Percentiles rank a stretch among this genome's conserved stretches.
phyloP scores from a whole-genome alignment of 2,329 filamentous ascomycete species.

The Lojkania enalia region DNA sequence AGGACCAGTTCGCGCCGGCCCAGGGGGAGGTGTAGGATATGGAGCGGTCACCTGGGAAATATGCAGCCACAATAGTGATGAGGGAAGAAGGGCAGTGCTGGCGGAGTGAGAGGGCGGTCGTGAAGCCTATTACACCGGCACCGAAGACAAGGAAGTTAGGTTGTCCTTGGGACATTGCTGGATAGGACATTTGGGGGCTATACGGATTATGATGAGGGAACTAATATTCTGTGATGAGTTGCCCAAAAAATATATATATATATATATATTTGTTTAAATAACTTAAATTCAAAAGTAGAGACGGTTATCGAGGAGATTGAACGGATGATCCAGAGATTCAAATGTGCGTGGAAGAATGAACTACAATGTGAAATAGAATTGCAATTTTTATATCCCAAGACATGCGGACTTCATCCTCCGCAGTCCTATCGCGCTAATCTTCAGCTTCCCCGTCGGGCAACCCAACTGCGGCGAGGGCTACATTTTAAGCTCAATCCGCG shows the following conservation, averaged over 20 bases:
- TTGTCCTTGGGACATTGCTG: too few species aligned
- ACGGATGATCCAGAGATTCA: not conserved
- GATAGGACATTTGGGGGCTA: not conserved
- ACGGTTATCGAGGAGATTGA: too few species aligned
- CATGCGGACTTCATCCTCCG: too few species aligned
- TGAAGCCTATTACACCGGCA: slow-evolving; percentile 68
- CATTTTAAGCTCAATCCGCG: too few species aligned
- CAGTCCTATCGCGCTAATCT: too few species aligned
- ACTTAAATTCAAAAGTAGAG: too few species aligned
- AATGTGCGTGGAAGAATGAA: not conserved
- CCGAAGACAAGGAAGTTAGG: slow-evolving; percentile 43
- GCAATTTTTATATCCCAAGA: too few species aligned
- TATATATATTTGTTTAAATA: too few species aligned
- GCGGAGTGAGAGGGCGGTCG: slow-evolving; percentile 64
- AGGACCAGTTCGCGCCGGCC: slow-evolving; percentile 81
- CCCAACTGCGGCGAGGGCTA: too few species aligned
- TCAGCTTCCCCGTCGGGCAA: too few species aligned
- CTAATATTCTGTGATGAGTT: too few species aligned
- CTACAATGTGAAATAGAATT: not conserved
- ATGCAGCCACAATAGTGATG: slow-evolving; percentile 77
- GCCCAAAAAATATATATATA: too few species aligned
- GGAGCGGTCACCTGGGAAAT: slow-evolving; percentile 93
- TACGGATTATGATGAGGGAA: not conserved
- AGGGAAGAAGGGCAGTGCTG: slow-evolving; percentile 56
- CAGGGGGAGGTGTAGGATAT: slow-evolving; percentile 89